phyloP scores from a whole-genome alignment of 2,329 filamentous ascomycete species.

The Trichoderma koningiopsis region DNA sequence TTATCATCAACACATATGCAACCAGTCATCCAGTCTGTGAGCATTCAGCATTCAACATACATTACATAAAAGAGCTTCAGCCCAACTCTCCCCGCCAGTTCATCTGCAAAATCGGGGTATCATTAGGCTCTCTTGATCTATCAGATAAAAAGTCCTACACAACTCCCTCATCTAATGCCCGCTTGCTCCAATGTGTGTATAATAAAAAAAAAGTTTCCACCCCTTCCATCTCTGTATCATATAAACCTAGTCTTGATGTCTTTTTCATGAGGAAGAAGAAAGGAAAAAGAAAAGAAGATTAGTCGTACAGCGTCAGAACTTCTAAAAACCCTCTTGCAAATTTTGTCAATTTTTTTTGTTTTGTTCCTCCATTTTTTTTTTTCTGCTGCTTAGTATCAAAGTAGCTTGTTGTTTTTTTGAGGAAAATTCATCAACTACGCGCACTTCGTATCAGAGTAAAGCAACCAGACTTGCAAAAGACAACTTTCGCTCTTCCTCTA shows the following conservation, averaged over 20 bases:
- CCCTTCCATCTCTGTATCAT: constrained; percentile 23
- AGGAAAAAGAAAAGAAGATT: constrained; percentile 11
- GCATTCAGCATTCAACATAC: neutral
- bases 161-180: constrained; percentile 20
- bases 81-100: neutral
- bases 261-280: constrained; percentile 12
- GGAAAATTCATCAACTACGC: constrained; percentile 9
- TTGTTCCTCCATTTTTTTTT: neutral
- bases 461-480: constrained; percentile 19
- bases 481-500: constrained; percentile 16
- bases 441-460: constrained; percentile 7
- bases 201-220: neutral
- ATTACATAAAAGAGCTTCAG: neutral
- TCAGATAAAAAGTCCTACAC: constrained; percentile 26
- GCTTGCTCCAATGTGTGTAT: constrained; percentile 7
- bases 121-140: constrained; percentile 42
- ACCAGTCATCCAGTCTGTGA: neutral
- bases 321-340: neutral
- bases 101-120: constrained; percentile 40
- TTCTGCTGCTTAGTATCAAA: neutral
- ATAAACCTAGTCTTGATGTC: constrained; percentile 22
- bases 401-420: neutral
- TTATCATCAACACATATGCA: neutral
- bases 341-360: neutral
- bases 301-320: constrained; percentile 21